Base-by-base conservation (phyloP, 371 early-diverging fungal genomes). In the Sporodiniella umbellata region DNA sequence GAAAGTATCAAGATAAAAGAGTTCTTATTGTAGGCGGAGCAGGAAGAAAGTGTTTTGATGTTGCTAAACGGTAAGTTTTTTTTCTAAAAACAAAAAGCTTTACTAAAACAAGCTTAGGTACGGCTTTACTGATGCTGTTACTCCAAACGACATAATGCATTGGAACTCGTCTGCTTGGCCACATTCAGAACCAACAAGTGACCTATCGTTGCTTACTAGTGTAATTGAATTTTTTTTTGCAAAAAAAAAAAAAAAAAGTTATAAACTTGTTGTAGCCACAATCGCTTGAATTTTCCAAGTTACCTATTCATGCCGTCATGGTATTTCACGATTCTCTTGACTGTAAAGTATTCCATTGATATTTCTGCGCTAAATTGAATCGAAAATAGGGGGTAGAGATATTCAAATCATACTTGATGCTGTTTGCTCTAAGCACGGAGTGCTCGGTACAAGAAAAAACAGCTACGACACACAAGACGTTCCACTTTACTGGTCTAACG, bases 281-380 rank as follows among this genome's bases (percentile, higher is more conserved):
- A 22, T 51, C 53, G 0, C 24, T 48, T 35, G 75, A 88, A 48
- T 79, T 83, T 48, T 64, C 71, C 19, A 56, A 68, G 30, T 61
- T 70, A 19, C 83, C 85, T 18, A 79, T 90, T 51, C 72, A 81
- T 23, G 89, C 89, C 4, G 78, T 91, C 1, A 77, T 93, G 82
- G 78, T 92, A 54, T 88, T 93, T 67, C 87, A 94, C 58, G 95
- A 94, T 62, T 85, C 90, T 14, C 75, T 80, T 26, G 89, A 94
- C 54, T 94, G 89, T 76, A 72, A 53, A 23, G 42, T 25, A 38
- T 2, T 14, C 14, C 35, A 19, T 11, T 26, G 30, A 24, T 17
- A 15, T 43, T 3, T 14, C 26, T 6, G 8, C 26, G 8, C 5
- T 18, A 1, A 8, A 8, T 25, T 2, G 26, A 14, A 28, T 25